Evolutionary conservation across 2,329 filamentous ascomycete genomes (phyloP).

Genomic region (Neobulgaria alba): DNA sequence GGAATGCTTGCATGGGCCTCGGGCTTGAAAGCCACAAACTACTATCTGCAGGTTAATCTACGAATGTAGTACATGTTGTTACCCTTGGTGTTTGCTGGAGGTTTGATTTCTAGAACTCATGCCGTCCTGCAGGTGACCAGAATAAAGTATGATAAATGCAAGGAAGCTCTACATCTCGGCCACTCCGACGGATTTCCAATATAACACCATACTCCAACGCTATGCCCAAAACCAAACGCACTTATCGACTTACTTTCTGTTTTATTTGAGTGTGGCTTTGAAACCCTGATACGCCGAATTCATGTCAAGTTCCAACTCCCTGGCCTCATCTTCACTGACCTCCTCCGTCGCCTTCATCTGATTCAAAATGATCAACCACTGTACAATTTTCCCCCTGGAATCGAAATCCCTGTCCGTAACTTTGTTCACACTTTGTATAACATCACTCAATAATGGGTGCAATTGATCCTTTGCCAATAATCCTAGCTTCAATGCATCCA

Average conservation of each 20-base stretch:
- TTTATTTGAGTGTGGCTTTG: slow-evolving; percentile 42
- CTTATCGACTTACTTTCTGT: too few species aligned
- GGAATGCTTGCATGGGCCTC: too few species aligned
- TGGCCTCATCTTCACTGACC: slow-evolving; percentile 74
- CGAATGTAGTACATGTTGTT: too few species aligned
- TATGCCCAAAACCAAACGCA: slow-evolving; percentile 10
- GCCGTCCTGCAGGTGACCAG: too few species aligned
- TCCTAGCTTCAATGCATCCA: slow-evolving; percentile 88
- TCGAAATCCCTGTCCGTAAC: slow-evolving; percentile 95
- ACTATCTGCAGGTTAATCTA: too few species aligned
- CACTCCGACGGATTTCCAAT: too few species aligned
- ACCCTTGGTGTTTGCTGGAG: too few species aligned
- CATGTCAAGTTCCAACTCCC: slow-evolving; percentile 88
- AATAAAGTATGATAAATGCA: too few species aligned
- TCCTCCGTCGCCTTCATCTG: slow-evolving; percentile 97
- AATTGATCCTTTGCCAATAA: slow-evolving; percentile 91
- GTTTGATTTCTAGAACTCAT: too few species aligned
- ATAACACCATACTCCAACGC: slow-evolving; percentile 19
- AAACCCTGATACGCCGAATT: slow-evolving; percentile 92
- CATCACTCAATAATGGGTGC: slow-evolving; percentile 89
- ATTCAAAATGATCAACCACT: slow-evolving; percentile 95
- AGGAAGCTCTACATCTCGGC: too few species aligned
- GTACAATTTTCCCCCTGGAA: slow-evolving; percentile 91
- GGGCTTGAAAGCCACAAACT: too few species aligned
- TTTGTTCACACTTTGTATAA: slow-evolving; percentile 95